Base-by-base conservation (phyloP, 495 filamentous ascomycete species). In the Xylaria sp. region DNA sequence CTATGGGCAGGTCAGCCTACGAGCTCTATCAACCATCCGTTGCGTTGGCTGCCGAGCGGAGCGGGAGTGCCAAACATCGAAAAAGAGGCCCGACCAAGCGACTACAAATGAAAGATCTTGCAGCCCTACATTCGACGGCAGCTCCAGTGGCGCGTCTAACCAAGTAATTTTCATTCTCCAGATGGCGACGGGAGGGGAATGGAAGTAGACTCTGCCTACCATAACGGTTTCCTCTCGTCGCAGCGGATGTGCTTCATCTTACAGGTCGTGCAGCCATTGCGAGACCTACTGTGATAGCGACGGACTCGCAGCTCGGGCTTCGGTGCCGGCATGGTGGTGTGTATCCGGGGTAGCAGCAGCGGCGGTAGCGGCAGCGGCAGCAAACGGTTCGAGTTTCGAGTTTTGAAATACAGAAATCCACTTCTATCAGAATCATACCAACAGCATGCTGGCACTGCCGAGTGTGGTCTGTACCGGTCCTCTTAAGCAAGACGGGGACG, bases 161-260 rank as follows among this genome's bases (percentile, higher is more conserved):
- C 41, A 31, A 44, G n/a, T n/a, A 41, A 6, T 62, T 24, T 35
- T 15, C 5, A 26, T 29, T 31, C 24, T 40, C 46, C 72, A 66
- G 24, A 40, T 66, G 29, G 64, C 37, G 64, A 64, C 57, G 17
- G 61, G 50, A 66, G 29, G 41, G 57, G 58, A 29, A 63, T 44
- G 37, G 33, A 55, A 64, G 43, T 67, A 58, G 52, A 71, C 48
- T 59, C 50, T 71, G 75, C 80, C 72, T 82, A 93, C 92, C 92
- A 94, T 85, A 93, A 91, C 12, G 91, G 92, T 72, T 91, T 93
- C 31, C 83, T 90, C 77, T 94, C 92, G 75, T 94, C 92, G 79
- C 92, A 94, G 57, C 92, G 88, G 74, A 94, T 93, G 82, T 94
- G 92, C 71, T 91, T 85, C 78, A 88, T 85, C 84, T 93, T 93